Conservation (phyloP, 805 yeast genomes). For the Dipodascopsis uninucleata region DNA sequence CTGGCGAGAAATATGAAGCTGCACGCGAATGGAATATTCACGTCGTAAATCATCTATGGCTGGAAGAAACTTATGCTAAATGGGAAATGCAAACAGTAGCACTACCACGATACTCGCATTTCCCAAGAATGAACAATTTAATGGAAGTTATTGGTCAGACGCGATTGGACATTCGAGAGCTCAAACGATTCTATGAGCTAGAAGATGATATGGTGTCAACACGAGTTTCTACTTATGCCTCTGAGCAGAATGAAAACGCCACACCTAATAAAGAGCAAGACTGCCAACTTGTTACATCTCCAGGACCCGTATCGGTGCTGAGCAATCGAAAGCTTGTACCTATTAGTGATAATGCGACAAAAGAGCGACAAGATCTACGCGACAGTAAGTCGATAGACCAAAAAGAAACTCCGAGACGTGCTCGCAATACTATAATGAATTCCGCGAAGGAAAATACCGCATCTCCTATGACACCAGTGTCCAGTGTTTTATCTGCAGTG, state of each 20-base stretch:
- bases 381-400: neutral
- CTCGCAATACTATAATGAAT: neutral
- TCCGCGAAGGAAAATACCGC: constrained; percentile 5
- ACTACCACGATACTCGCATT: constrained; percentile 46
- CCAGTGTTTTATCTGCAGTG: neutral
- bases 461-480: neutral
- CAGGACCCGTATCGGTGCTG: neutral
- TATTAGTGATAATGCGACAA: constrained; percentile 21
- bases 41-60: constrained; percentile 79
- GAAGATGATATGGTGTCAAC: constrained; percentile 15
- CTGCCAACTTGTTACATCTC: neutral
- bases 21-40: constrained; percentile 66
- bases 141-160: constrained; percentile 54
- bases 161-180: constrained; percentile 42
- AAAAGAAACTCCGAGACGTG: too few relatives aligned
- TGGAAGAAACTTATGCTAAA: constrained; percentile 69
- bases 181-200: constrained; percentile 41
- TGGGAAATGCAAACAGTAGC: constrained; percentile 54
- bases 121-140: constrained; percentile 44
- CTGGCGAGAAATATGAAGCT: constrained; percentile 72
- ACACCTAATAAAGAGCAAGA: neutral
- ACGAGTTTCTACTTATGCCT: too few relatives aligned
- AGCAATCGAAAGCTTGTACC: constrained; percentile 11
- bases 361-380: neutral
- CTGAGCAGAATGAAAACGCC: too few relatives aligned